Evolutionary conservation across 1,284 basidiomycete species (phyloP).

Genomic region (Cryptococcus neoformans): DNA sequence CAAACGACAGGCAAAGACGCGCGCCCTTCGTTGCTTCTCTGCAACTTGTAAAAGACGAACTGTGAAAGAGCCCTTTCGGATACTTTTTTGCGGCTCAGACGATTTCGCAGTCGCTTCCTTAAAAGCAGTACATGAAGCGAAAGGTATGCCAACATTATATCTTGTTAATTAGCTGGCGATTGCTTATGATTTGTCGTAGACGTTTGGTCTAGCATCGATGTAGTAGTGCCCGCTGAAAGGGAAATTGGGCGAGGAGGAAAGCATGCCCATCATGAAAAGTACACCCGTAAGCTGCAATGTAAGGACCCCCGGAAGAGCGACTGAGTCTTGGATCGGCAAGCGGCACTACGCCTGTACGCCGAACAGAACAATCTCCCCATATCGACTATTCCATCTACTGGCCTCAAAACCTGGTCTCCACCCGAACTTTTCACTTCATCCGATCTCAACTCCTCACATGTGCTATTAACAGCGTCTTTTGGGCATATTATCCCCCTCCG

Average conservation of each 20-base stretch:
- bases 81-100: conserved; percentile 52
- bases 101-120: conserved; percentile 48
- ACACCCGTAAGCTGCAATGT: not conserved
- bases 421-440: conserved; percentile 49
- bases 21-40: not conserved
- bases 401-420: conserved; percentile 7
- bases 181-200: conserved; percentile 16
- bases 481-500: conserved; percentile 75
- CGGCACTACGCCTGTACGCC: conserved; percentile 12
- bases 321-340: conserved; percentile 1
- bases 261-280: conserved; percentile 2
- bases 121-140: conserved; percentile 38
- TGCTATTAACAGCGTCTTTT: conserved; percentile 89
- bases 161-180: not conserved
- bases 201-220: conserved; percentile 39
- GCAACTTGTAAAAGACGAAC: not conserved
- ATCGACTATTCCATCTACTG: conserved; percentile 4
- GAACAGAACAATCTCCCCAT: conserved; percentile 3
- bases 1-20: not conserved
- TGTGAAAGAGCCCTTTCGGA: conserved; percentile 31
- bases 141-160: conserved; percentile 22
- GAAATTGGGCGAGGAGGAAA: conserved; percentile 19
- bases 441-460: conserved; percentile 61
- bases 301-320: too few relatives aligned
- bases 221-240: conserved; percentile 28